Percentiles rank a stretch among this genome's conserved stretches.
Conservation (phyloP, 495 filamentous ascomycete genomes). For the Penicillium coprophilum region DNA sequence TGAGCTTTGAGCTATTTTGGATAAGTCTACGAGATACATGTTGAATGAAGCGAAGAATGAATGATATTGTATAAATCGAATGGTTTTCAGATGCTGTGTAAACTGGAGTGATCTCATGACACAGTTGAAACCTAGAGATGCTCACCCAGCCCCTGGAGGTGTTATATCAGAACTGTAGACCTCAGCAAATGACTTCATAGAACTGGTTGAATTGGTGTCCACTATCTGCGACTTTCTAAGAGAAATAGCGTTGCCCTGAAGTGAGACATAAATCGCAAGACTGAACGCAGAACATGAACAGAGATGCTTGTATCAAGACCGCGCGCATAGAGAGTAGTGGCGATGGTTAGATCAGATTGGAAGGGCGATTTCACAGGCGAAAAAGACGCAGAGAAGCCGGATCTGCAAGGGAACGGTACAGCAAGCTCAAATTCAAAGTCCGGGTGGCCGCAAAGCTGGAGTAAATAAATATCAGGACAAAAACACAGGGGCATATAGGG, state of each 20-base stretch:
- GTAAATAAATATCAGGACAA: background rate
- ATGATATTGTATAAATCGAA: slow-evolving; percentile 2
- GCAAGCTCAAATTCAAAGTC: slow-evolving; percentile 22
- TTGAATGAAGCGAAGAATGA: slow-evolving; percentile 17
- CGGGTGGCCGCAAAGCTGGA: slow-evolving; percentile 7
- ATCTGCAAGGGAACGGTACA: slow-evolving; percentile 18
- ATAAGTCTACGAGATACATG: slow-evolving; percentile 23
- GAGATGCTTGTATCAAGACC: slow-evolving; percentile 11
- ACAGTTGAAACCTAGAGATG: background rate
- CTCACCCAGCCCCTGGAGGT: background rate
- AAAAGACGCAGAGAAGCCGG: slow-evolving; percentile 11
- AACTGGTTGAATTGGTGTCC: slow-evolving; percentile 16
- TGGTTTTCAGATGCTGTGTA: background rate
- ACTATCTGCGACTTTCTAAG: slow-evolving; percentile 22
- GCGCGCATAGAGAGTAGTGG: background rate
- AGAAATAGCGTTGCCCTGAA: slow-evolving; percentile 13
- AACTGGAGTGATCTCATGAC: slow-evolving; percentile 4
- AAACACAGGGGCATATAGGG: slow-evolving; percentile 19
- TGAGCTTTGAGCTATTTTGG: slow-evolving; percentile 40
- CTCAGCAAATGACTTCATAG: background rate
- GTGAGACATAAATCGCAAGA: slow-evolving; percentile 1
- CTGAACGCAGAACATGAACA: slow-evolving; percentile 12
- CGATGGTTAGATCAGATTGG: slow-evolving; percentile 9
- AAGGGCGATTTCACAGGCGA: background rate
- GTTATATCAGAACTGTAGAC: background rate